These are phyloP conservation scores for Thamnidium elegans DNA, from an alignment of 192 early-diverging fungal species.

Conservation along the genomic window DNA sequence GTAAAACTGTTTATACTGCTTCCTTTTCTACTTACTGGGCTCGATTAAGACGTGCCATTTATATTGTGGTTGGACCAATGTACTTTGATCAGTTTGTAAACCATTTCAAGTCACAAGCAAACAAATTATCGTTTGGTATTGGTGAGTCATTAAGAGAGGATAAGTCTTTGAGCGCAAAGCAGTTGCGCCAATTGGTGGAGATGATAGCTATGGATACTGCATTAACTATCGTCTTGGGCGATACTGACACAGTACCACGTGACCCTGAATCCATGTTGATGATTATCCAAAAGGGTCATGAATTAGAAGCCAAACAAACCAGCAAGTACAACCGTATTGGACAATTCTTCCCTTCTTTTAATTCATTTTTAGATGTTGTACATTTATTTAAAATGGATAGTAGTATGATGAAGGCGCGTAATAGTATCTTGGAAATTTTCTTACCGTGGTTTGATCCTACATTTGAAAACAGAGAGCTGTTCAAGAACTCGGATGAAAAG, in stretches of 20 bases:
- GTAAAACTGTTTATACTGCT: constrained; percentile 30
- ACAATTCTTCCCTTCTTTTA: background rate
- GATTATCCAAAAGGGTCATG: constrained; percentile 1
- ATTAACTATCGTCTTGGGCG: constrained; percentile 13
- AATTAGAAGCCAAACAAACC: background rate
- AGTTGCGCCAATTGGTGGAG: constrained; percentile 25
- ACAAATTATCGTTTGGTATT: constrained; percentile 16
- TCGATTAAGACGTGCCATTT: constrained; percentile 22
- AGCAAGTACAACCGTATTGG: background rate
- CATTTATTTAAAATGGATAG: background rate
- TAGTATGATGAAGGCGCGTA: background rate
- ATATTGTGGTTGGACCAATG: constrained; percentile 5
- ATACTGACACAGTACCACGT: background rate
- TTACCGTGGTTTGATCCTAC: constrained; percentile 14
- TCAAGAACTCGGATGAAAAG: background rate
- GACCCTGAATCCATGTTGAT: constrained; percentile 16
- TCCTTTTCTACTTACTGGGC: constrained; percentile 26
- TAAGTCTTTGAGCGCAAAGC: background rate
- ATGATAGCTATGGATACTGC: constrained; percentile 25
- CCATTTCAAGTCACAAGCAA: constrained; percentile 16
- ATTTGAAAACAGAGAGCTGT: background rate
- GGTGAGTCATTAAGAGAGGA: background rate
- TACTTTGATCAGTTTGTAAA: background rate
- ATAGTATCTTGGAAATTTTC: constrained; percentile 6
- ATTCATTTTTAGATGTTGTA: background rate